Base-by-base conservation (phyloP, 2,329 filamentous ascomycete genomes). In the Hypoxylon sp. region DNA sequence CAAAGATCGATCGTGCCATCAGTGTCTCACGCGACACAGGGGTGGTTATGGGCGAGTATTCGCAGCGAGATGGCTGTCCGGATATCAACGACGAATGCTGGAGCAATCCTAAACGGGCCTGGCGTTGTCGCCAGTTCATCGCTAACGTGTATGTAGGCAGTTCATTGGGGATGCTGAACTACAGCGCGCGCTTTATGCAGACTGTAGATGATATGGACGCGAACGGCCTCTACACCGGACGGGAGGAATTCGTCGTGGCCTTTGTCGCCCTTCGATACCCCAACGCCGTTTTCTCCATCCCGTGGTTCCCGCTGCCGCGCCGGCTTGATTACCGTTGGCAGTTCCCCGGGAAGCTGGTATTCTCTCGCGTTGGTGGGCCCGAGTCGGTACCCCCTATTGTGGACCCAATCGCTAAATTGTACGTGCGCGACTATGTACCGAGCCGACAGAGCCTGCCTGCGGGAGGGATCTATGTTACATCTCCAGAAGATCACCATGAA, bases 191-290 rank as follows among this genome's bases (percentile, higher is more conserved):
- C 31, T 72, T 71, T 37, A 71, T 72, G 71, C 68, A 71, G 63
- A 72, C 71, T 29, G 65, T 71, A 14, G 71, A 72, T 10, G 71
- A 72, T n/a, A 69, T 72, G 65, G 69, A 72, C 37, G 71, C 68
- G 0, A 60, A 60, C 54, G 70, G 66, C 5, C 52, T 69, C 50
- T 72, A 72, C 57, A 66, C 60, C n/a, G 71, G 63, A 22, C 66
- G 71, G 19, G 71, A 72, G 60, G 71, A 72, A 50, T 53, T 71
- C 33, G 66, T 72, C 14, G 44, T 71, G 10, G 58, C 71, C 24
- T 67, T 70, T 31, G 66, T 71, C 48, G 67, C 50, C 11, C 60
- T 69, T 11, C 66, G 69, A 44, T 71, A 71, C 58, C 66, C 69
- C n/a, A 70, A 70, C 42, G 57, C 69, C 8, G 44, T 71, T 14